Evolutionary conservation across 169 alveolate species (phyloP).

Genomic region (Cryptosporidium felis): DNA sequence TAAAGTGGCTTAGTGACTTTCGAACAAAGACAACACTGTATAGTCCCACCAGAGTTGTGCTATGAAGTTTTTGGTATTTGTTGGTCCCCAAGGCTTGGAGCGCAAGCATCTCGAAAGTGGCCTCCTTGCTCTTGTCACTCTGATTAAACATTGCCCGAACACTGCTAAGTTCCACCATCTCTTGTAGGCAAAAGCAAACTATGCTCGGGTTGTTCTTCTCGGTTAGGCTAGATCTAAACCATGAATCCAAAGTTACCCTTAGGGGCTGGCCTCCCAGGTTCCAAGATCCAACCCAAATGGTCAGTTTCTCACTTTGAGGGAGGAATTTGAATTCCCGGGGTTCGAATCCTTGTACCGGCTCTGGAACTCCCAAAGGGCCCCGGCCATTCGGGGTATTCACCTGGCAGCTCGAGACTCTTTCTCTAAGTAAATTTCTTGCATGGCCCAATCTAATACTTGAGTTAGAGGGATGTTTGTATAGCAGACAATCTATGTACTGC

Average conservation of each 20-base stretch:
- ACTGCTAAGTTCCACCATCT: constrained; percentile 46
- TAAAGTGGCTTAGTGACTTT: constrained; percentile 75
- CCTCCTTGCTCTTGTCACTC: constrained; percentile 54
- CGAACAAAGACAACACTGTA: constrained; percentile 81
- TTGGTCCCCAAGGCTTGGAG: constrained; percentile 41
- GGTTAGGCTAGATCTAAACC: neutral
- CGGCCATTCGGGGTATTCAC: neutral
- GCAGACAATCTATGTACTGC: constrained; percentile 84
- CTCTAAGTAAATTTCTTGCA: neutral
- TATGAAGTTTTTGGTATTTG: constrained; percentile 75
- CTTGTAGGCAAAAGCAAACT: constrained; percentile 57
- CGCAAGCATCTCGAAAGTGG: constrained; percentile 36
- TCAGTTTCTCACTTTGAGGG: no score
- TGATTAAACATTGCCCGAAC: constrained; percentile 60
- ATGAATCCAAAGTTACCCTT: neutral
- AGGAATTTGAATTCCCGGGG: no score
- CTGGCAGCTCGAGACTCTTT: neutral
- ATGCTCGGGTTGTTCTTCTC: constrained; percentile 50
- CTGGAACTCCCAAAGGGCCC: no score
- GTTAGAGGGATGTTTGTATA: constrained; percentile 77
- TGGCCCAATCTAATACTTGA: constrained; percentile 27
- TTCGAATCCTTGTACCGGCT: no score
- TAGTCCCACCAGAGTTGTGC: constrained; percentile 85
- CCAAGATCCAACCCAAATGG: constrained; percentile 76
- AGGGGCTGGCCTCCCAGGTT: constrained; percentile 73